Evolutionary conservation across 1,284 basidiomycete genomes (phyloP).

Genomic region (Apiotrichum sp.): DNA sequence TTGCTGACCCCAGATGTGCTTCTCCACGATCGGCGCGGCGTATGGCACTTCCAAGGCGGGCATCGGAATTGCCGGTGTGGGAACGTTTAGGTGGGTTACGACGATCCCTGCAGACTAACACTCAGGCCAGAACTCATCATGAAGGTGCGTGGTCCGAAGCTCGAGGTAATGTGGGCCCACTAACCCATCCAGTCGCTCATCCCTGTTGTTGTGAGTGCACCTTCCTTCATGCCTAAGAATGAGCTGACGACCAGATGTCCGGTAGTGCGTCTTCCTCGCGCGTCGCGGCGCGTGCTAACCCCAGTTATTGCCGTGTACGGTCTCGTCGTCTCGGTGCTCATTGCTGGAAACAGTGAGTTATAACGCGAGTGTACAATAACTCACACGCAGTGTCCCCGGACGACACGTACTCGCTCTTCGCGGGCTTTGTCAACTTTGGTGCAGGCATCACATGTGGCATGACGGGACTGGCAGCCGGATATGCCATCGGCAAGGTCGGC

Average conservation of each 20-base stretch:
- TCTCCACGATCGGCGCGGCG: constrained; percentile 76
- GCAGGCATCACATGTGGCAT: constrained; percentile 62
- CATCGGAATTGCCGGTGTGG: constrained; percentile 94
- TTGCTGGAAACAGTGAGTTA: constrained; percentile 56
- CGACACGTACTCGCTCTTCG: constrained; percentile 55
- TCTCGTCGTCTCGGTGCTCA: constrained; percentile 58
- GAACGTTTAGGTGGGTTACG: constrained; percentile 60
- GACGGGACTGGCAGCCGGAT: constrained; percentile 88
- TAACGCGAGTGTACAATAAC: constrained; percentile 9
- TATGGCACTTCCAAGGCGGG: constrained; percentile 97
- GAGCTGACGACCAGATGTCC: constrained; percentile 54
- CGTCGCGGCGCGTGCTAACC: constrained; percentile 5
- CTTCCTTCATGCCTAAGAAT: too few relatives aligned
- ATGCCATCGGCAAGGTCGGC: constrained; percentile 94
- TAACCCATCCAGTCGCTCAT: constrained; percentile 48
- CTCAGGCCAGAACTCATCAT: constrained; percentile 87
- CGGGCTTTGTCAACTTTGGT: constrained; percentile 89
- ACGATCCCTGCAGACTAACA: too few relatives aligned
- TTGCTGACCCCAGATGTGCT: constrained; percentile 36
- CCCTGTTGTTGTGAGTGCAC: constrained; percentile 53
- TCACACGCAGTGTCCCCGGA: constrained; percentile 55
- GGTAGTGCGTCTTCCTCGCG: constrained; percentile 53
- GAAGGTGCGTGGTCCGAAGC: constrained; percentile 60
- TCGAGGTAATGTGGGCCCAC: constrained; percentile 1
- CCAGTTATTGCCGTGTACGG: constrained; percentile 53